These are phyloP conservation scores for Pisolithus sp. DNA, from an alignment of 768 basidiomycete genomes.

Conservation along the genomic window DNA sequence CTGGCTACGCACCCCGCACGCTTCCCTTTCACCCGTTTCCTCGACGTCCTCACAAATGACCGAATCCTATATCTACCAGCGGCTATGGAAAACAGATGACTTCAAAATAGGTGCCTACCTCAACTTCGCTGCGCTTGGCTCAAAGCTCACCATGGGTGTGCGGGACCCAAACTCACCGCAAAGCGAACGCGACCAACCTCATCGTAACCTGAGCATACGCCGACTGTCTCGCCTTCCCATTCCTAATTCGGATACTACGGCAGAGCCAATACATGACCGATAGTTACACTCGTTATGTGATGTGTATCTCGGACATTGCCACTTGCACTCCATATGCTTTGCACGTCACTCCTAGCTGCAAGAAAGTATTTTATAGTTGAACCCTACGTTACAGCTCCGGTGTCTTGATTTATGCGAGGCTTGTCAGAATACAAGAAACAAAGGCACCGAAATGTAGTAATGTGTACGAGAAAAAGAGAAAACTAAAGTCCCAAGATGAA, in stretches of 20 bases:
- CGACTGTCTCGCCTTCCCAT: constrained; percentile 9
- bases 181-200: constrained; percentile 1
- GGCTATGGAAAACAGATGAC: constrained; percentile 57
- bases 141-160: constrained; percentile 47
- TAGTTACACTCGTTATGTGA: background rate
- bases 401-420: constrained; percentile 13
- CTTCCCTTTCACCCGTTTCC: constrained; percentile 23
- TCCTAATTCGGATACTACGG: background rate
- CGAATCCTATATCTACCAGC: constrained; percentile 54
- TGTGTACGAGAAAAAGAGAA: constrained; percentile 5
- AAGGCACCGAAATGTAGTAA: constrained; percentile 4
- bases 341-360: background rate
- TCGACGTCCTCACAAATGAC: constrained; percentile 30
- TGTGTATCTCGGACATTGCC: background rate
- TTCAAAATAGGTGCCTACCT: constrained; percentile 56
- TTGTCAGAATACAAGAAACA: constrained; percentile 14
- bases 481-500: constrained; percentile 15
- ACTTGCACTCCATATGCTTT: background rate
- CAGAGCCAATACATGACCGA: constrained; percentile 10
- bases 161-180: constrained; percentile 9
- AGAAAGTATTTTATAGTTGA: constrained; percentile 28
- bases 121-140: constrained; percentile 45
- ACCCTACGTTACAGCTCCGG: constrained; percentile 24
- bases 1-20: constrained; percentile 50
- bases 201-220: constrained; percentile 2